Evolutionary conservation across 768 basidiomycete species (phyloP), one percentile per base, ranked within the genome.

Genomic region (Hebeloma cylindrosporum): DNA sequence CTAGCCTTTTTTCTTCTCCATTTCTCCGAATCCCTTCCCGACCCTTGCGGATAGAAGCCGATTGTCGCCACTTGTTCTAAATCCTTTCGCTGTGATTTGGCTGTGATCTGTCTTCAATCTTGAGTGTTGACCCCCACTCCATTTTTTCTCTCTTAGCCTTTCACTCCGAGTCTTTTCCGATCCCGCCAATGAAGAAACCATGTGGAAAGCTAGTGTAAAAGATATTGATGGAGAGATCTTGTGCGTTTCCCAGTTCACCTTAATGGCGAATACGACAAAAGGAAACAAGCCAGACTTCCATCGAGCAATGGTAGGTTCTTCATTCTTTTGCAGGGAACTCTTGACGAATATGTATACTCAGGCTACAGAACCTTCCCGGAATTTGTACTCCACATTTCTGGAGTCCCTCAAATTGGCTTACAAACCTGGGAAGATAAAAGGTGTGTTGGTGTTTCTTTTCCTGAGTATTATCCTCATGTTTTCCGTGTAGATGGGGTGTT

Each of bases 271-370:
- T 47, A 92, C 91, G 13, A 72, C 75, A 40, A 96, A 96, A 64
- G 92, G 92, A 20, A 88, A 74, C 60, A 92, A 93, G 59, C 88
- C 88, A 10, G 93, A 96, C 64, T 97, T 97, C 56, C 93, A 94
- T 65, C 78, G 78, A 14, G 88, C 93, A 5, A 96, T 96, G 93
- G 93, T 92, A 44, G 14, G 78, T 38, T 35, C 20, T 31, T 47
- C 21, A 11, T 9, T 49, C 37, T 45, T 5, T 23, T 20, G 3
- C 18, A 13, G 36, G 22, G 20, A 17, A 14, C 43, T 28, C 7
- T 31, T 22, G 44, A 33, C 14, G 16, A n/a, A 27, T 39, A 7
- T 26, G 17, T 44, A 11, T 45, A 35, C 51, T 34, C 10, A 93
- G 93, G 64, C 82, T 0, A 65, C 85, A 26, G 82, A 83, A 44